Conservation (phyloP, 2,329 filamentous ascomycete species). For the Botryotinia narcissicola region DNA sequence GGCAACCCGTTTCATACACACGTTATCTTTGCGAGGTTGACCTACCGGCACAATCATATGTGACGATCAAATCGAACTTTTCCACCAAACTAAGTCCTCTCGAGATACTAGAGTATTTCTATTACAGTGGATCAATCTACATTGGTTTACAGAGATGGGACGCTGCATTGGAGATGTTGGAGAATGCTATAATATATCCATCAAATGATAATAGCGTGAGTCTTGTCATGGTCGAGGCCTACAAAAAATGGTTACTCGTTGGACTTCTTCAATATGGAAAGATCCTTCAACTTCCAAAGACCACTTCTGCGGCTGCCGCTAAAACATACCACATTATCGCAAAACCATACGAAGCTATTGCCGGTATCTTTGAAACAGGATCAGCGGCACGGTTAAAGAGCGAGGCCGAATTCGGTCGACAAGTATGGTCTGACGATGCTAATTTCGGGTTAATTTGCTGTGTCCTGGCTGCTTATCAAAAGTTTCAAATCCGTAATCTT, state of each 20-base stretch:
- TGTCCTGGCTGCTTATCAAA: slow-evolving; percentile 68
- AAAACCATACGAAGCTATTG: slow-evolving; percentile 70
- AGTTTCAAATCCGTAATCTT: slow-evolving; percentile 72
- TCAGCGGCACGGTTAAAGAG: slow-evolving; percentile 58
- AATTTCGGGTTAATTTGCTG: slow-evolving; percentile 70
- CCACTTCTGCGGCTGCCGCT: slow-evolving; percentile 51
- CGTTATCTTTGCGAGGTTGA: slow-evolving; percentile 47
- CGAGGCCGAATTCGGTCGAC: slow-evolving; percentile 59
- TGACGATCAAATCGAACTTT: slow-evolving; percentile 58
- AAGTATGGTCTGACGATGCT: slow-evolving; percentile 66
- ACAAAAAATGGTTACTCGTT: slow-evolving; percentile 86
- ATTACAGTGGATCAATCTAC: slow-evolving; percentile 63
- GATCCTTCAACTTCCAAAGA: slow-evolving; percentile 53
- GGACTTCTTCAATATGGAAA: slow-evolving; percentile 69
- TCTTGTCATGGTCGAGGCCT: slow-evolving; percentile 81
- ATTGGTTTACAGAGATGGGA: slow-evolving; percentile 60
- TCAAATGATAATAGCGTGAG: slow-evolving; percentile 60
- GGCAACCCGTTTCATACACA: slow-evolving; percentile 37
- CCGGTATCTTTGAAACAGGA: slow-evolving; percentile 62
- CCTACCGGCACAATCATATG: slow-evolving; percentile 53
- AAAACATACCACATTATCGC: slow-evolving; percentile 58
- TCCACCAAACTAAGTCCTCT: slow-evolving; percentile 51
- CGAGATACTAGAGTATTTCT: slow-evolving; percentile 65
- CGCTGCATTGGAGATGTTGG: slow-evolving; percentile 60
- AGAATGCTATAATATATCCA: slow-evolving; percentile 66